These are phyloP conservation scores for Phialocephala subalpina DNA, from an alignment of 2,329 filamentous ascomycete genomes.

Conservation along the genomic window DNA sequence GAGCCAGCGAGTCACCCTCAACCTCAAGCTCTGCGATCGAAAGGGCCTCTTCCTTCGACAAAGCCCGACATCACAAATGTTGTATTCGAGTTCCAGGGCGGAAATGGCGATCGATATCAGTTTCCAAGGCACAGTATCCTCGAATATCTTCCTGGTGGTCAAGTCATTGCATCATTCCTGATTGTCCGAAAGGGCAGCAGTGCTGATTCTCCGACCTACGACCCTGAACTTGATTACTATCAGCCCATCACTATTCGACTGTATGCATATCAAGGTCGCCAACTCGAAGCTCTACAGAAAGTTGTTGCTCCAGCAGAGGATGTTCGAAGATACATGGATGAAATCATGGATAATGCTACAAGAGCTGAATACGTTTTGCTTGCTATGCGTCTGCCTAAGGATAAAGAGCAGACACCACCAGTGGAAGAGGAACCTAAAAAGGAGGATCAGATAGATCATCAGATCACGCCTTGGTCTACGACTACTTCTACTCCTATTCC, in stretches of 20 bases:
- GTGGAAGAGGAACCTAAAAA: slow-evolving; percentile 25
- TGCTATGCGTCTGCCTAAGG: slow-evolving; percentile 69
- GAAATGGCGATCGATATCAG: slow-evolving; percentile 76
- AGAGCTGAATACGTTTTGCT: slow-evolving; percentile 72
- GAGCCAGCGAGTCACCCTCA: slow-evolving; percentile 42
- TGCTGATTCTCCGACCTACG: slow-evolving; percentile 67
- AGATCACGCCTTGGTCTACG: slow-evolving; percentile 36
- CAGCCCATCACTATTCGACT: slow-evolving; percentile 75
- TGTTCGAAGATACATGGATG: slow-evolving; percentile 72
- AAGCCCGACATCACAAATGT: slow-evolving; percentile 72
- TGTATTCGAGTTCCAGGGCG: slow-evolving; percentile 72
- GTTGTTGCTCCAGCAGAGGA: slow-evolving; percentile 70
- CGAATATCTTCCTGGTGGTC: slow-evolving; percentile 68
- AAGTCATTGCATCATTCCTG: slow-evolving; percentile 78
- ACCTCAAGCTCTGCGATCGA: slow-evolving; percentile 65
- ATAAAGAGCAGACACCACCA: slow-evolving; percentile 28
- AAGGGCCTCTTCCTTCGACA: slow-evolving; percentile 60
- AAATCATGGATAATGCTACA: slow-evolving; percentile 74
- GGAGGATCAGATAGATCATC: slow-evolving; percentile 25
- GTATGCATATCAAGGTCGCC: slow-evolving; percentile 59
- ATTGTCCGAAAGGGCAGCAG: slow-evolving; percentile 76
- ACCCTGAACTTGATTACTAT: slow-evolving; percentile 74
- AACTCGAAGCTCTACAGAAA: slow-evolving; percentile 66
- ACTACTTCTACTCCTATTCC: slow-evolving; percentile 32
- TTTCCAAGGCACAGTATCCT: slow-evolving; percentile 83